Conservation (phyloP, 371 early-diverging fungal genomes). For the Apophysomyces ossiformis region DNA sequence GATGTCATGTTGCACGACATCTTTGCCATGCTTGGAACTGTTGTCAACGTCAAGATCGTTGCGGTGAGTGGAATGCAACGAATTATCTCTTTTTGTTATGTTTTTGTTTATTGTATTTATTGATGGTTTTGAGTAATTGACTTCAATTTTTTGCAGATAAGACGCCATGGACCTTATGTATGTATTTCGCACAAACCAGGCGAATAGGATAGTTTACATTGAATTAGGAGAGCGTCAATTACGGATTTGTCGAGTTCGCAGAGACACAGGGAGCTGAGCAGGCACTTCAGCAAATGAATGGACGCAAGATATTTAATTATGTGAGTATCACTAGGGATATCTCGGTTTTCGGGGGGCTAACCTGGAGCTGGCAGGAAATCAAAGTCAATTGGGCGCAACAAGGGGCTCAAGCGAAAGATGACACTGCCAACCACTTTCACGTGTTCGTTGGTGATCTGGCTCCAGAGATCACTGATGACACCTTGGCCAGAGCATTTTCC, state of each 20-base stretch:
- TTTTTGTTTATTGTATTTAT: conserved; percentile 4
- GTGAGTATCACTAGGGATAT: conserved; percentile 26
- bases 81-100: neutral
- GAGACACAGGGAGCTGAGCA: conserved; percentile 67
- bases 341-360: neutral
- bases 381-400: conserved; percentile 87
- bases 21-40: conserved; percentile 73
- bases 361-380: conserved; percentile 62
- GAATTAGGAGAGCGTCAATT: conserved; percentile 63
- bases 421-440: conserved; percentile 72
- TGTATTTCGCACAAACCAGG: neutral
- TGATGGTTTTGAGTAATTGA: neutral
- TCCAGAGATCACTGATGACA: conserved; percentile 81
- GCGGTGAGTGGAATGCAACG: conserved; percentile 64
- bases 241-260: conserved; percentile 82
- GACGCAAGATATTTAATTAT: conserved; percentile 57
- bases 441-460: conserved; percentile 89
- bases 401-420: conserved; percentile 64
- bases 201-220: neutral
- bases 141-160: conserved; percentile 32
- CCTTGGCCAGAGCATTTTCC: conserved; percentile 74
- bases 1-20: conserved; percentile 78
- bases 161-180: conserved; percentile 34
- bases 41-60: conserved; percentile 79
- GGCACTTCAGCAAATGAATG: conserved; percentile 73